phyloP scores from a whole-genome alignment of 164 flowering plant genomes.

The Akebia trifoliata region DNA sequence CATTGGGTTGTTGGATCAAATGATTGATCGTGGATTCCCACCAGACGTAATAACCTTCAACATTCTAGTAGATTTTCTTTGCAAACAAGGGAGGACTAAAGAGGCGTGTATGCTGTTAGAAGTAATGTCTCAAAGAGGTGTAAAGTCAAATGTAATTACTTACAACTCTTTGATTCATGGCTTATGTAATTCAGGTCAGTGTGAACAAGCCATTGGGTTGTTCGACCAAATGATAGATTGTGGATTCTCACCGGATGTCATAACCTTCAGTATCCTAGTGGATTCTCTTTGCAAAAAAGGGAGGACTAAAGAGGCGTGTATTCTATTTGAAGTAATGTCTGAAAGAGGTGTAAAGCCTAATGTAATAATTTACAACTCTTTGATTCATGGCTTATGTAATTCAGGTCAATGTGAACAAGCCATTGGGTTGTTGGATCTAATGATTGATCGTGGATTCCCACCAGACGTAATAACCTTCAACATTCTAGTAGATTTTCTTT shows the following conservation, averaged over 20 bases:
- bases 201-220: neutral
- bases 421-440: too few relatives aligned
- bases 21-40: neutral
- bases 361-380: neutral
- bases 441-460: too few relatives aligned
- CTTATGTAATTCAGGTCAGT: neutral
- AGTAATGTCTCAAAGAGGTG: neutral
- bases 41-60: neutral
- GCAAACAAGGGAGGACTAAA: neutral
- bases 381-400: too few relatives aligned
- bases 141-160: neutral
- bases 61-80: neutral
- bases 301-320: neutral
- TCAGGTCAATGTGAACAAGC: too few relatives aligned
- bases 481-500: too few relatives aligned
- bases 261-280: neutral
- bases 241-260: conserved; percentile 2
- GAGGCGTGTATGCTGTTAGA: neutral
- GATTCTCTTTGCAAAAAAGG: conserved; percentile 7
- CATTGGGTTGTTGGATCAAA: neutral
- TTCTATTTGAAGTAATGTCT: neutral
- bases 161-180: conserved; percentile 3
- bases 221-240: neutral
- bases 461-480: too few relatives aligned
- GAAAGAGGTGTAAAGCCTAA: neutral